Base-by-base conservation (phyloP, 768 basidiomycete species). In the Collybia nuda region DNA sequence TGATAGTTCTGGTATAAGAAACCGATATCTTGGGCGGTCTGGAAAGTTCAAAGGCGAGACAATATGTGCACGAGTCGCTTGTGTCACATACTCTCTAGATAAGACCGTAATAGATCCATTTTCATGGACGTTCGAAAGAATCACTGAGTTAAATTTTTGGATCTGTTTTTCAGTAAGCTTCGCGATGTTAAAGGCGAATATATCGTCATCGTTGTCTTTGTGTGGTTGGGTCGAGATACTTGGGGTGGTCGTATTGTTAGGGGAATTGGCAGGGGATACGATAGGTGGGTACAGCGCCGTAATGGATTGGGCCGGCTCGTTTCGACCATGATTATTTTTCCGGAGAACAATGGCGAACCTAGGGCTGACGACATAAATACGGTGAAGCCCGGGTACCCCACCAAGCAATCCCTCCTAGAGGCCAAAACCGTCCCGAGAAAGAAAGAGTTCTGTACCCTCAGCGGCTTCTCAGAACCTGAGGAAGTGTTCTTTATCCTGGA, bases 351-450 rank as follows among this genome's bases (percentile, higher is more conserved):
- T 41, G 8, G 58, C 58, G 26, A 67, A 50, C 8, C 56, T 54
- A 9, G 67, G 69, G 51, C 68, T 65, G 49, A 68, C 38, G 23
- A 67, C 55, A 42, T 56, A 69, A 6, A 71, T 50, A 8, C 58
- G 51, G 35, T 68, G 63, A 1, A 68, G 29, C 5, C 43, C 47
- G 11, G 47, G 37, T 8, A 43, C 53, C 35, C 44, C 28, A 3
- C 12, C 22, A 18, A 56, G 11, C 2, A 47, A 5, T 21, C 68
- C 67, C 52, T 70, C 68, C 63, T 60, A 63, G 9, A 70, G 44
- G 5, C 67, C 66, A 29, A 67, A 65, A 9, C 61, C 47, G 40
- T 65, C 65, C 28, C 54, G 35, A n/a, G 57, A 53, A 17, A 70
- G 38, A 14, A 67, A 48, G 32, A 69, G 70, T 47, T 69, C 67